Percentiles rank a stretch among this genome's conserved stretches.
phyloP scores from a whole-genome alignment of 805 yeast species.

The Suhomyces vadensis region DNA sequence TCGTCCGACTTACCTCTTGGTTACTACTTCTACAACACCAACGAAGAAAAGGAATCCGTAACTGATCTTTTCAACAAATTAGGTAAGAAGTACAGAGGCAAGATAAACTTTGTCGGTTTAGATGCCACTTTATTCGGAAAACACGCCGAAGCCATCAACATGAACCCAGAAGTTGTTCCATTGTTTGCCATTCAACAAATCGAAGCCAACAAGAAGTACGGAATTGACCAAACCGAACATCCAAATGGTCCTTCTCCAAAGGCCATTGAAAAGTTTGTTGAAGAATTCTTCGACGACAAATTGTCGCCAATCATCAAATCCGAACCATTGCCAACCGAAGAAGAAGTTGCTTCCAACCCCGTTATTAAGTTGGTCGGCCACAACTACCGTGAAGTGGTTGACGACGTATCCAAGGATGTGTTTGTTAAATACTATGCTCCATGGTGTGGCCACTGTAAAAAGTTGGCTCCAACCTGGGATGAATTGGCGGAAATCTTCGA shows the following conservation, averaged over 20 bases:
- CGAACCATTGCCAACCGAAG: constrained; percentile 81
- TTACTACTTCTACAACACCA: constrained; percentile 77
- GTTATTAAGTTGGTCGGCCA: constrained; percentile 79
- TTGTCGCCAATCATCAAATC: constrained; percentile 76
- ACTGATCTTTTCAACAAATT: constrained; percentile 54
- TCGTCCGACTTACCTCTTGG: constrained; percentile 74
- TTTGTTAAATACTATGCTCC: constrained; percentile 93
- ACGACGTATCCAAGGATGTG: constrained; percentile 61
- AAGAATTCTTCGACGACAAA: constrained; percentile 61
- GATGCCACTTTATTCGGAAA: constrained; percentile 78
- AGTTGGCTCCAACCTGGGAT: constrained; percentile 83
- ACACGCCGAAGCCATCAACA: constrained; percentile 84
- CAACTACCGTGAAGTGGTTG: constrained; percentile 71
- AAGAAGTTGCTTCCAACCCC: constrained; percentile 57
- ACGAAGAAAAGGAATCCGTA: constrained; percentile 63
- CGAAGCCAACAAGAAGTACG: constrained; percentile 69
- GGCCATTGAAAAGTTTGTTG: constrained; percentile 62
- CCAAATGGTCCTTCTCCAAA: constrained; percentile 48
- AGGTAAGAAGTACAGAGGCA: constrained; percentile 77
- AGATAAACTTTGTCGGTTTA: constrained; percentile 83
- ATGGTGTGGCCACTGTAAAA: constrained; percentile 98
- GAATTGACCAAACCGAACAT: constrained; percentile 60
- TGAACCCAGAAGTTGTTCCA: constrained; percentile 80
- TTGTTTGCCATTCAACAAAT: constrained; percentile 84
- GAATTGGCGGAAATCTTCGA: constrained; percentile 75